Percentiles rank a stretch among this genome's conserved stretches.
Conservation (phyloP, 345 rosid species). For the Salix dunnii region DNA sequence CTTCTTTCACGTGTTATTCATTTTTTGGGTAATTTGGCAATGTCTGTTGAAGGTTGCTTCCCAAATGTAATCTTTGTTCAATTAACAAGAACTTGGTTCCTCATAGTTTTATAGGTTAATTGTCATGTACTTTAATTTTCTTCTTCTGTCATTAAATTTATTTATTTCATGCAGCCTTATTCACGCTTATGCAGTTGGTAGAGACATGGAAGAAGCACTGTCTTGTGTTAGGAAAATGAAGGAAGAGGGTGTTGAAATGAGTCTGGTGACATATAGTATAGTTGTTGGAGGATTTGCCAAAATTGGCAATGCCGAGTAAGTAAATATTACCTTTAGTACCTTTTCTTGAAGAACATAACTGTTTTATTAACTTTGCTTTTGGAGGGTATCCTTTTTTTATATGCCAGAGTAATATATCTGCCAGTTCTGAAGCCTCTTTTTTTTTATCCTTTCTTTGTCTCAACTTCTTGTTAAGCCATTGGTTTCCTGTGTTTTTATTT, state of each 20-base stretch:
- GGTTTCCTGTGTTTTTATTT: neutral
- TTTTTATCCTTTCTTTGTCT: neutral
- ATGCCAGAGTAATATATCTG: neutral
- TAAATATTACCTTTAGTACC: conserved; percentile 4
- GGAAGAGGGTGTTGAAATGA: conserved; percentile 84
- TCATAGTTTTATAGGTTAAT: conserved; percentile 1
- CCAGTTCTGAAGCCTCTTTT: neutral
- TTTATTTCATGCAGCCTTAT: conserved; percentile 89
- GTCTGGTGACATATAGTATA: conserved; percentile 80
- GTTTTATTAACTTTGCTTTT: conserved; percentile 3
- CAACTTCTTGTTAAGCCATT: neutral
- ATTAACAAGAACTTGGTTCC: neutral
- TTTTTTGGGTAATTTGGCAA: neutral
- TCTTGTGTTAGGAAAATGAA: conserved; percentile 93
- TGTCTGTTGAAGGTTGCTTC: neutral
- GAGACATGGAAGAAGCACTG: conserved; percentile 97
- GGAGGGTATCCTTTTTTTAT: neutral
- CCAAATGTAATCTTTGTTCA: neutral
- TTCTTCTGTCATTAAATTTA: conserved; percentile 33
- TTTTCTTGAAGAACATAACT: neutral
- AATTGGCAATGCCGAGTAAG: conserved; percentile 79
- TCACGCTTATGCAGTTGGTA: conserved; percentile 95
- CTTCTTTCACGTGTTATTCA: neutral
- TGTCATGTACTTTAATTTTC: conserved; percentile 1
- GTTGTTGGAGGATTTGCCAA: conserved; percentile 86